These are phyloP conservation scores for Kockovaella imperatae DNA, from an alignment of 768 basidiomycete species.

Conservation along the genomic window DNA sequence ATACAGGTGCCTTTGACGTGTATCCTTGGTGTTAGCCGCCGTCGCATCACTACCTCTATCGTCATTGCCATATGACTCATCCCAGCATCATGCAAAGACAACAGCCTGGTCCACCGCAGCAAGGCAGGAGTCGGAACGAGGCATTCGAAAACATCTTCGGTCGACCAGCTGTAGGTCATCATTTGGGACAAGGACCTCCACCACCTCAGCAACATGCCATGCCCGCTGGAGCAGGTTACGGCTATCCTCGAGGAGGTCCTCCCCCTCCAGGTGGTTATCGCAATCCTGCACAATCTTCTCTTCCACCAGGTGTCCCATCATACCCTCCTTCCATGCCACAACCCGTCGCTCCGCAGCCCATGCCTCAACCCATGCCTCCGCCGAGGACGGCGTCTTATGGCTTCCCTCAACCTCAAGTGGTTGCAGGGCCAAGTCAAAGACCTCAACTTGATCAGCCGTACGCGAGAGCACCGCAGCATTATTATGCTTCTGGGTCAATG, in stretches of 20 bases:
- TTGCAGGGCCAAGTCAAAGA: too few relatives aligned
- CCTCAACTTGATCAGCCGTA: too few relatives aligned
- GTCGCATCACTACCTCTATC: too few relatives aligned
- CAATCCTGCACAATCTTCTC: conserved; percentile 35
- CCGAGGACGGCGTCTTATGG: too few relatives aligned
- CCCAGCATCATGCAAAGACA: too few relatives aligned
- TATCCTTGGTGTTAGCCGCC: too few relatives aligned
- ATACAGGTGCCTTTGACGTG: too few relatives aligned
- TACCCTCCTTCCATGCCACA: conserved; percentile 5
- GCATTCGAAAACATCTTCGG: conserved; percentile 45
- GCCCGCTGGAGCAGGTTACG: background rate
- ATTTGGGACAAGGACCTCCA: conserved; percentile 13
- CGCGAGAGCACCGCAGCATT: too few relatives aligned
- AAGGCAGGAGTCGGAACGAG: conserved; percentile 24
- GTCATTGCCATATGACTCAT: too few relatives aligned
- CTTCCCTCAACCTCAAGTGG: too few relatives aligned
- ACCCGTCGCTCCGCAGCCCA: background rate
- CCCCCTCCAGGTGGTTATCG: conserved; percentile 8
- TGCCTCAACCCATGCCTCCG: background rate
- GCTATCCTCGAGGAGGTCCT: conserved; percentile 1
- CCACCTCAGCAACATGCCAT: background rate
- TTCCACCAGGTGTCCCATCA: conserved; percentile 24
- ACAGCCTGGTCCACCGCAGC: conserved; percentile 19
- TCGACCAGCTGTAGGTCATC: conserved; percentile 39
- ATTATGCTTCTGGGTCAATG: too few relatives aligned